Conservation (phyloP, 139 green algal species). For the Coccomyxa sp. region DNA sequence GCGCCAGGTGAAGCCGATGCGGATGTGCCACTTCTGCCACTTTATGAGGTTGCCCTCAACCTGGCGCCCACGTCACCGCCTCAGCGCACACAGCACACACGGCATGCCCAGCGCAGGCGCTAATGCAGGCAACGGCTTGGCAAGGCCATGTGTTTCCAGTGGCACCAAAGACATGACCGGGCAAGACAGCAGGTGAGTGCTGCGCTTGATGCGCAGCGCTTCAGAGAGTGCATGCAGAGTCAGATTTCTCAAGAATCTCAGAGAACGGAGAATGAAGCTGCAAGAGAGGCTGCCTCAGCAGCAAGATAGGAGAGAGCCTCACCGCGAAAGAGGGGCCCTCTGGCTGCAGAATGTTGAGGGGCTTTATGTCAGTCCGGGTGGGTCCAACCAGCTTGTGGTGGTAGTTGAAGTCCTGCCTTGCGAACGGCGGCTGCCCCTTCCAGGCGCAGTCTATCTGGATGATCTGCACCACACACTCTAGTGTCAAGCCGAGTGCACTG, state of each 20-base stretch:
- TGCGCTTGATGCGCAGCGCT: too few species aligned
- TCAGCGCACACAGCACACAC: too few species aligned
- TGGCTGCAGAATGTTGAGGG: slow-evolving; percentile 68
- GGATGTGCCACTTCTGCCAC: slow-evolving; percentile 86
- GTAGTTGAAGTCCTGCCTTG: background rate
- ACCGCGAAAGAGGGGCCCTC: slow-evolving; percentile 74
- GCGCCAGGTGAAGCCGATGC: slow-evolving; percentile 80
- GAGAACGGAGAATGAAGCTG: too few species aligned
- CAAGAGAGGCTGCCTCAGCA: too few species aligned
- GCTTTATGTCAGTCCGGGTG: slow-evolving; percentile 27
- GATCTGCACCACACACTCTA: background rate
- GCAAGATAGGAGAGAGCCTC: slow-evolving; percentile 9
- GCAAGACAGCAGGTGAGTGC: too few species aligned
- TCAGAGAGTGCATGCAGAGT: too few species aligned
- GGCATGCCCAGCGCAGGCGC: too few species aligned
- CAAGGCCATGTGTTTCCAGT: too few species aligned
- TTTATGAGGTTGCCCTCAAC: slow-evolving; percentile 50
- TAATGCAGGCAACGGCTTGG: too few species aligned
- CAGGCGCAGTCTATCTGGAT: background rate
- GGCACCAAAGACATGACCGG: too few species aligned
- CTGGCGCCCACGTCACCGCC: too few species aligned
- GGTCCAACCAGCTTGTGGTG: background rate
- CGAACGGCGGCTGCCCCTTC: background rate
- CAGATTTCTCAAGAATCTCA: too few species aligned
- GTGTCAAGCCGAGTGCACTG: background rate